Percentiles rank a stretch among this genome's conserved stretches.
These are phyloP conservation scores for Brassica napus DNA, from an alignment of 345 rosid species.

Conservation along the genomic window Da-Ae NC_063435.1:4091001-4091500, in stretches of 20 bases:
- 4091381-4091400: not conserved
- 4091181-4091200: too few relatives aligned
- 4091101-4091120: too few relatives aligned
- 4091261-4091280: not conserved
- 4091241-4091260: not conserved
- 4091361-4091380: not conserved
- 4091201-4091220: too few relatives aligned
- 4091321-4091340: not conserved
- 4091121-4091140: too few relatives aligned
- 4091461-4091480: not conserved
- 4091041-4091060: too few relatives aligned
- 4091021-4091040: too few relatives aligned
- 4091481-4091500: not conserved
- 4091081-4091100: too few relatives aligned
- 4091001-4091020: too few relatives aligned
- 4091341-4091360: not conserved
- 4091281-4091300: not conserved
- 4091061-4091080: too few relatives aligned
- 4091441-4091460: not conserved
- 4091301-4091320: too few relatives aligned
- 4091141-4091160: too few relatives aligned
- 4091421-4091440: not conserved
- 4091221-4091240: not conserved
- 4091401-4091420: not conserved
- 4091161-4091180: too few relatives aligned